Base-by-base conservation (phyloP, 2,329 filamentous ascomycete species). In the Endocalyx cinctus region DNA sequence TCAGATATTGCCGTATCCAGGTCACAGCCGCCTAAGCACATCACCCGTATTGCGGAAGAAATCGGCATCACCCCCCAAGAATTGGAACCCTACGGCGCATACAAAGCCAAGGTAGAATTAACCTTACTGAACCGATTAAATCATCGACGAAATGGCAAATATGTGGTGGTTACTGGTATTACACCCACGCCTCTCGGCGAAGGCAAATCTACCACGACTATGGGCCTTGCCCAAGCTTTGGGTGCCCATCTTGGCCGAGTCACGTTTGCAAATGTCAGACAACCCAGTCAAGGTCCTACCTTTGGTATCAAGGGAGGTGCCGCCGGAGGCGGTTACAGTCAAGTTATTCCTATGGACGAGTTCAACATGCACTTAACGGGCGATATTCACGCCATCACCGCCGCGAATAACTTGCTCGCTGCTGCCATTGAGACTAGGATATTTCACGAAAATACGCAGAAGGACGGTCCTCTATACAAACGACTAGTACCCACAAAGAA, bases 311-410 rank as follows among this genome's bases (percentile, higher is more conserved):
- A 98, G 73, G 92, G 92, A 43, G 92, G 92, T 53, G 92, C 92
- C 39, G 92, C 92, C 36, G 92, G 92, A 53, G 92, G 92, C 60
- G 92, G 92, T 25, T 98, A 97, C 77, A 95, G 87, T 61, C 92
- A 98, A 62, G 92, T 98, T 55, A 97, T 98, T 52, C 92, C 92
- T 38, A 98, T 98, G 92, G 92, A 98, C 52, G 92, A 98, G 63
- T 98, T 98, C 72, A 98, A 98, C 66, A 70, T 98, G 56, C 92
- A 98, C 62, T 68, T 98, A 53, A 98, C 92, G 35, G 92, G 92
- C 52, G 92, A 98, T 59, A 97, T 98, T 37, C 92, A 98, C 60
- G 92, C 92, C 46, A 92, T 98, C 54, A 88, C 88, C 33, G 90
- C 90, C 17, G 92, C 92, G 23, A 98, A 97, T 74, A 98, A 98